phyloP scores from a whole-genome alignment of 2,329 filamentous ascomycete species.

The Geosmithia putterillii region DNA sequence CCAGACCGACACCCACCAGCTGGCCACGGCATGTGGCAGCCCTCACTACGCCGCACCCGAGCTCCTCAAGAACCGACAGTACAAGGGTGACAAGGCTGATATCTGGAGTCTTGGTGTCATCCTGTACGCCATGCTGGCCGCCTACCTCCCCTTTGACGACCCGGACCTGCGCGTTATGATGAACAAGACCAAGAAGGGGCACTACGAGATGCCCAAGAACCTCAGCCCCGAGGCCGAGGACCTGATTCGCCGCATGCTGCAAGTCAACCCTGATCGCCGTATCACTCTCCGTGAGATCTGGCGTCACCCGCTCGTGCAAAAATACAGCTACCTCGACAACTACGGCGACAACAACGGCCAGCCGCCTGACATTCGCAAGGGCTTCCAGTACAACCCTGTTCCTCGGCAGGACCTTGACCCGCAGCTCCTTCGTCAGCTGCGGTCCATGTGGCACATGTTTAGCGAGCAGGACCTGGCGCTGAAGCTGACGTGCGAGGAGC shows the following conservation, averaged over 20 bases:
- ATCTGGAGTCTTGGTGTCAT: slow-evolving; percentile 93
- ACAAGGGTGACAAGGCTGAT: slow-evolving; percentile 77
- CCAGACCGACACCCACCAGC: slow-evolving; percentile 64
- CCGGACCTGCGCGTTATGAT: slow-evolving; percentile 52
- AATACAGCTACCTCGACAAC: slow-evolving; percentile 67
- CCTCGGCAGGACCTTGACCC: slow-evolving; percentile 59
- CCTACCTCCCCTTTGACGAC: slow-evolving; percentile 71
- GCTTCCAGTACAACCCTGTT: slow-evolving; percentile 45
- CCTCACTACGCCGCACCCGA: slow-evolving; percentile 96
- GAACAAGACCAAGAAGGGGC: slow-evolving; percentile 42
- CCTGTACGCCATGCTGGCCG: slow-evolving; percentile 76
- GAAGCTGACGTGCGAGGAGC: slow-evolving; percentile 53
- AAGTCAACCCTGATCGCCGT: slow-evolving; percentile 64
- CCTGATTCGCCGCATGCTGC: slow-evolving; percentile 67
- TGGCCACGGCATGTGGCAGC: slow-evolving; percentile 87
- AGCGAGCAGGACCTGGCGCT: slow-evolving; percentile 58
- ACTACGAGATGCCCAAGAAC: slow-evolving; percentile 47
- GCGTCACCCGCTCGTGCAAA: slow-evolving; percentile 74
- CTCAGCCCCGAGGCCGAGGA: slow-evolving; percentile 62
- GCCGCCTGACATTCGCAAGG: slow-evolving; percentile 45
- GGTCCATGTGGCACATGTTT: slow-evolving; percentile 83
- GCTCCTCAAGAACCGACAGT: slow-evolving; percentile 63
- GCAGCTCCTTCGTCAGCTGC: slow-evolving; percentile 74
- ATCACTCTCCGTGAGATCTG: slow-evolving; percentile 75
- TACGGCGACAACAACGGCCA: slow-evolving; percentile 42